phyloP scores from a whole-genome alignment of 129 eudicot species.

The Mikania micrantha region DNA sequence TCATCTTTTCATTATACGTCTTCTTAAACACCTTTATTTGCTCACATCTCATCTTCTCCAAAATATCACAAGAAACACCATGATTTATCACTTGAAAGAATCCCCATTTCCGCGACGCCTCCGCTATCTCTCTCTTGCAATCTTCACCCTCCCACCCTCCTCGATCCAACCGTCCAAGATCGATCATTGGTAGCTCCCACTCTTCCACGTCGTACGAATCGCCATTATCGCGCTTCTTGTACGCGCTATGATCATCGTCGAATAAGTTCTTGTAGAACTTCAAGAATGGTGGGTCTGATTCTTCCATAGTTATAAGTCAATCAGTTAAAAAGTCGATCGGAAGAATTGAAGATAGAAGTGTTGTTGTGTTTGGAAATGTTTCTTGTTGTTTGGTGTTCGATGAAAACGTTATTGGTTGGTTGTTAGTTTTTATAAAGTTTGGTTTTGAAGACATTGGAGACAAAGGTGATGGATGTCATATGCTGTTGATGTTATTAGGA shows the following conservation, averaged over 20 bases:
- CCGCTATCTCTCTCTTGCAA: constrained; percentile 54
- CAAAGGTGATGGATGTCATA: constrained; percentile 39
- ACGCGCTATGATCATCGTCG: neutral
- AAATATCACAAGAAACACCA: constrained; percentile 42
- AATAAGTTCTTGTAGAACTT: constrained; percentile 45
- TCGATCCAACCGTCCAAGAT: constrained; percentile 37
- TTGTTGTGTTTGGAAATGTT: constrained; percentile 14
- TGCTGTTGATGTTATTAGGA: constrained; percentile 9
- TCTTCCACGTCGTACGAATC: constrained; percentile 33
- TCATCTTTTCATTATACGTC: constrained; percentile 44
- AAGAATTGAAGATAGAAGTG: neutral
- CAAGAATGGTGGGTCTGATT: constrained; percentile 58
- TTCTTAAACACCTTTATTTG: constrained; percentile 55
- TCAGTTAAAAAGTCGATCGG: no score
- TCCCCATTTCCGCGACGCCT: constrained; percentile 85
- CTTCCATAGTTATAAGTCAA: constrained; percentile 36
- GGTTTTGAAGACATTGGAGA: constrained; percentile 16
- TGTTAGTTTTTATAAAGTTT: constrained; percentile 10
- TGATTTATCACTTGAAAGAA: constrained; percentile 85
- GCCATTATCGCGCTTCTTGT: neutral
- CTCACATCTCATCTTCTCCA: constrained; percentile 55
- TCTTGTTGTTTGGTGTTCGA: constrained; percentile 50
- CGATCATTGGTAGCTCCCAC: constrained; percentile 64
- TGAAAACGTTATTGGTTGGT: constrained; percentile 36
- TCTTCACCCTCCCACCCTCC: constrained; percentile 35